Conservation (phyloP, 2,329 filamentous ascomycete species). For the Penicillium olsonii region DNA sequence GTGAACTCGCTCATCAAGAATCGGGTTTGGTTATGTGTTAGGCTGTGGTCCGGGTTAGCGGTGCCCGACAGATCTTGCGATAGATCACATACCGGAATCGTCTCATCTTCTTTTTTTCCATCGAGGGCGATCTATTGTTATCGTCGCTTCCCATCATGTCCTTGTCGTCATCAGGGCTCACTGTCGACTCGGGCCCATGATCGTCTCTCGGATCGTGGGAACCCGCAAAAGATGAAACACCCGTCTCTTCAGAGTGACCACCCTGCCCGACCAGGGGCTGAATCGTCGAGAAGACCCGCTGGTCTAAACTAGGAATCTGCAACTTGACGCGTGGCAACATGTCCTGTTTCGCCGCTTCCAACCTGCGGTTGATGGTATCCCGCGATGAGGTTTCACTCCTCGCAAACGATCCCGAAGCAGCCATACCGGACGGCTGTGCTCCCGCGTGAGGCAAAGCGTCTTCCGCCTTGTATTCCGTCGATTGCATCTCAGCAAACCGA, state of each 20-base stretch:
- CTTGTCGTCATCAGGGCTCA: slow-evolving; percentile 33
- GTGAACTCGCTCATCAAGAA: slow-evolving; percentile 97
- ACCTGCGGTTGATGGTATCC: slow-evolving; percentile 14
- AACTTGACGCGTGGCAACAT: slow-evolving; percentile 27
- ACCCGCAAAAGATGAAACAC: slow-evolving; percentile 12
- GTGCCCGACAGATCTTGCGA: slow-evolving; percentile 6
- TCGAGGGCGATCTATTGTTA: slow-evolving; percentile 25
- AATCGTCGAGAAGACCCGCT: slow-evolving; percentile 18
- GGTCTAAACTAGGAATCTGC: slow-evolving; percentile 27
- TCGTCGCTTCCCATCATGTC: slow-evolving; percentile 31
- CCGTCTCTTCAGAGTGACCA: slow-evolving; percentile 15
- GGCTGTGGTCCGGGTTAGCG: slow-evolving; percentile 60
- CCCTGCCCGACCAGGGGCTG: slow-evolving; percentile 19
- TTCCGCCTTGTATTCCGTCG: slow-evolving; percentile 28
- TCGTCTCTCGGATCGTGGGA: slow-evolving; percentile 17
- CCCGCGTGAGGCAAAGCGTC: slow-evolving; percentile 27
- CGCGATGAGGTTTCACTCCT: slow-evolving; percentile 22
- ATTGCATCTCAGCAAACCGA: slow-evolving; percentile 28
- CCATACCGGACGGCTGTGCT: slow-evolving; percentile 9
- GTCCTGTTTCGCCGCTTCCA: slow-evolving; percentile 19
- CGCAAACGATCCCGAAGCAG: slow-evolving; percentile 16
- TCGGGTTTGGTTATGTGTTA: slow-evolving; percentile 95
- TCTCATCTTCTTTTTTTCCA: slow-evolving; percentile 47
- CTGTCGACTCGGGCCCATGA: slow-evolving; percentile 22
- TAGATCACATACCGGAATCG: slow-evolving; percentile 40